Evolutionary conservation across 169 alveolate genomes (phyloP).

Genomic region (Plasmodium gonderi): DNA sequence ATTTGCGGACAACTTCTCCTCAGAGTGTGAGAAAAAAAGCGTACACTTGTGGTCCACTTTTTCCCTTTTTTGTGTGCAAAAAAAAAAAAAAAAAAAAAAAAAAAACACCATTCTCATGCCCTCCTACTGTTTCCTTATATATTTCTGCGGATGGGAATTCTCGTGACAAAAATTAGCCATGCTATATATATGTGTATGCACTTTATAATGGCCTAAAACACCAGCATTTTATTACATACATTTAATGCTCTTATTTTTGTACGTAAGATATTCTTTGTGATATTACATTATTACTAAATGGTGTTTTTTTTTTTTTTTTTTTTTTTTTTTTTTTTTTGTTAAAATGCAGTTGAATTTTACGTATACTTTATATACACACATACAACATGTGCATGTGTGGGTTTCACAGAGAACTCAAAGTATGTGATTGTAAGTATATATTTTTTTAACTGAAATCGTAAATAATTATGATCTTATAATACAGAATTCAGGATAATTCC

Average conservation of each 20-base stretch:
- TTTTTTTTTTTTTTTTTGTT: too few relatives aligned
- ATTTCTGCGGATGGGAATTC: background rate
- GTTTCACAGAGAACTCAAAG: background rate
- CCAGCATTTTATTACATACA: background rate
- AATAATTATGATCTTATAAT: background rate
- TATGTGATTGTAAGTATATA: background rate
- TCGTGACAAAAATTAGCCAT: background rate
- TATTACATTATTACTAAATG: background rate
- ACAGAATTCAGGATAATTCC: conserved; percentile 1
- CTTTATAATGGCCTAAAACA: background rate
- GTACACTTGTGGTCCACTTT: background rate
- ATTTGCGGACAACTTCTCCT: too few relatives aligned
- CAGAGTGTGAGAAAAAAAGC: too few relatives aligned
- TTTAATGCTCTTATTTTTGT: background rate
- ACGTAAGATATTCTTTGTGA: background rate
- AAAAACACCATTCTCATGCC: too few relatives aligned
- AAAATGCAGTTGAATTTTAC: background rate
- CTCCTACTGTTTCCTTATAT: background rate
- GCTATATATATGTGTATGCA: background rate
- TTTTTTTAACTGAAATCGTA: background rate
- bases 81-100: too few relatives aligned
- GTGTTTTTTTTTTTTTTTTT: too few relatives aligned
- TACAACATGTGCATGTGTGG: background rate
- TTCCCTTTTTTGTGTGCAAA: background rate
- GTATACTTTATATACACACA: background rate